A percentile compares a stretch with the other conserved stretches of the same genome.
Conservation (phyloP, 2,329 filamentous ascomycete species). For the Nectriaceae sp. region DNA sequence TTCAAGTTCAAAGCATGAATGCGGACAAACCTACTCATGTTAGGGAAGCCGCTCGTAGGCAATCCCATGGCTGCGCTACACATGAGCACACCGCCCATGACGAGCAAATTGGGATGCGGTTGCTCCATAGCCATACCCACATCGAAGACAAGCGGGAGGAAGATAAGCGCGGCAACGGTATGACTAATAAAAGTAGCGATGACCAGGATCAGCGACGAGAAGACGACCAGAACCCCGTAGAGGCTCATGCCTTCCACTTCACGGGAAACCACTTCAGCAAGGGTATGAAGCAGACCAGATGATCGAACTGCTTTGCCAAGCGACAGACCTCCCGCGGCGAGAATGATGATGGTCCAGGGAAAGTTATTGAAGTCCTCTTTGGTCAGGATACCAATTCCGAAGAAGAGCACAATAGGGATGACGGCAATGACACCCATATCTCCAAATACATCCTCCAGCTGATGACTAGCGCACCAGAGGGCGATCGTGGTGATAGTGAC, state of each 20-base stretch:
- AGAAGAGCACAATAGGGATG: conserved; percentile 93
- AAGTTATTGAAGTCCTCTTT: conserved; percentile 99
- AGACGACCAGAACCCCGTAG: conserved; percentile 85
- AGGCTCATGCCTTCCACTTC: conserved; percentile 77
- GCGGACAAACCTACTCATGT: conserved; percentile 82
- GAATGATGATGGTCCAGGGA: conserved; percentile 98
- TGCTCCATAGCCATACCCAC: conserved; percentile 84
- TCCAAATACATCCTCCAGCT: conserved; percentile 83
- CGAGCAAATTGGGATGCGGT: conserved; percentile 89
- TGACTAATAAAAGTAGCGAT: conserved; percentile 98
- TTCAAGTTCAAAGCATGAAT: background rate
- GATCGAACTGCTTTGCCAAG: conserved; percentile 93
- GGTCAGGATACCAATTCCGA: conserved; percentile 91
- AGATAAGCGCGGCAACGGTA: conserved; percentile 93
- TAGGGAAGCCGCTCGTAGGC: conserved; percentile 95
- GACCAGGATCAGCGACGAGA: conserved; percentile 80
- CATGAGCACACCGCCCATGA: conserved; percentile 96
- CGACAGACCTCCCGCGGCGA: conserved; percentile 89
- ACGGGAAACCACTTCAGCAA: conserved; percentile 75
- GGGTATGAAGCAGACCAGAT: conserved; percentile 86
- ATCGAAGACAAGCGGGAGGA: conserved; percentile 84
- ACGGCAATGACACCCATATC: conserved; percentile 99
- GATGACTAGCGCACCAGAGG: conserved; percentile 91
- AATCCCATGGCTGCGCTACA: conserved; percentile 95
- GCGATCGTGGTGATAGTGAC: conserved; percentile 83